Evolutionary conservation across 2,329 filamentous ascomycete species (phyloP).

Genomic region (Thielaviopsis populi): DNA sequence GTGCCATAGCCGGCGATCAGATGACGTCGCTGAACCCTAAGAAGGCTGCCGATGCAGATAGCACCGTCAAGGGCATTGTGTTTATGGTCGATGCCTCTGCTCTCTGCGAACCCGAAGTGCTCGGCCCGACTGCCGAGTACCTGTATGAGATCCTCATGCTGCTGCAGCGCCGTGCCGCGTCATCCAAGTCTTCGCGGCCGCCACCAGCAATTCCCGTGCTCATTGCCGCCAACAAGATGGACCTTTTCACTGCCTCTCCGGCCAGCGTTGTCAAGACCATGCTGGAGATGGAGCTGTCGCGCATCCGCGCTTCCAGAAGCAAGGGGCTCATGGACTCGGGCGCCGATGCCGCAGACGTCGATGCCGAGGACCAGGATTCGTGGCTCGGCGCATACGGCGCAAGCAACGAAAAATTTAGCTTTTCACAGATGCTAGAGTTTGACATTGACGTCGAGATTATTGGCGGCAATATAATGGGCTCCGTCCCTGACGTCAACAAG

Average conservation of each 20-base stretch:
- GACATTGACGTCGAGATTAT: constrained; percentile 63
- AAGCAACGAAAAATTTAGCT: constrained; percentile 50
- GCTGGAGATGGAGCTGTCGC: constrained; percentile 67
- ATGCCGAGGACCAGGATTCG: constrained; percentile 58
- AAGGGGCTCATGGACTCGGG: constrained; percentile 74
- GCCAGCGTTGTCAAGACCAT: constrained; percentile 56
- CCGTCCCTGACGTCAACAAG: constrained; percentile 56
- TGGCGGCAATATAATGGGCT: constrained; percentile 54
- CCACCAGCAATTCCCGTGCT: constrained; percentile 55
- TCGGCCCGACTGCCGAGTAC: constrained; percentile 65
- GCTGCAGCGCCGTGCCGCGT: constrained; percentile 57
- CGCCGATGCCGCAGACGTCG: constrained; percentile 47
- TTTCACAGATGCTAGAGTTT: constrained; percentile 69
- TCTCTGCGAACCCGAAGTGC: constrained; percentile 40
- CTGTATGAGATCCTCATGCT: constrained; percentile 77
- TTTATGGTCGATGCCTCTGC: constrained; percentile 80
- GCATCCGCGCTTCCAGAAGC: constrained; percentile 59
- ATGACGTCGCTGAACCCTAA: constrained; percentile 19
- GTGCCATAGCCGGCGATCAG: constrained; percentile 41
- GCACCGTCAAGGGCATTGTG: constrained; percentile 54
- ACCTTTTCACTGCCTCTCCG: constrained; percentile 85
- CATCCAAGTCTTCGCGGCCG: constrained; percentile 31
- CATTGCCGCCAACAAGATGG: constrained; percentile 86
- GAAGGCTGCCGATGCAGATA: constrained; percentile 21
- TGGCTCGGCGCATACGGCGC: constrained; percentile 73